Evolutionary conservation across 2,329 filamentous ascomycete genomes (phyloP).

Genomic region (Akanthomyces dipterigenus): DNA sequence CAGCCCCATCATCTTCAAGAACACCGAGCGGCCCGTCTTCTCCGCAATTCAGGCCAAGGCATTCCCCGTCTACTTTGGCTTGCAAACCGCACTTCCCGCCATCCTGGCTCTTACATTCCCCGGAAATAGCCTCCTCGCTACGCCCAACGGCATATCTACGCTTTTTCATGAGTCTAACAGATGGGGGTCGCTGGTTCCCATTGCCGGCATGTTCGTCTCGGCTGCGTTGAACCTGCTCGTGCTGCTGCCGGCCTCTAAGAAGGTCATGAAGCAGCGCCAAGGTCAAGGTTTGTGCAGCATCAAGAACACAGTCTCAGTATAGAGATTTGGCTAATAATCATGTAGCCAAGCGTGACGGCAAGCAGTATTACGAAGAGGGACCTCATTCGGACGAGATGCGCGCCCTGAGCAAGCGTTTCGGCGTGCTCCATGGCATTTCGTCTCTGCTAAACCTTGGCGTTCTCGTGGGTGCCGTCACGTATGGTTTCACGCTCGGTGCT

Average conservation of each 20-base stretch:
- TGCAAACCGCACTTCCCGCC: constrained; percentile 71
- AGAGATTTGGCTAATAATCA: neutral
- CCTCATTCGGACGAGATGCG: constrained; percentile 83
- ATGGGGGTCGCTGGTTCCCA: constrained; percentile 58
- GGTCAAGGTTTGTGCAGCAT: constrained; percentile 58
- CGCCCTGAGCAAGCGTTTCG: constrained; percentile 71
- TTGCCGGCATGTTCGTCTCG: constrained; percentile 63
- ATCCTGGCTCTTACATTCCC: constrained; percentile 76
- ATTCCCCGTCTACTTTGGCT: constrained; percentile 82
- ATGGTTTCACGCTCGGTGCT: constrained; percentile 68
- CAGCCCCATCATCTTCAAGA: constrained; percentile 68
- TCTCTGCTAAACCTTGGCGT: constrained; percentile 70
- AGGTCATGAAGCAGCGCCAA: constrained; percentile 67
- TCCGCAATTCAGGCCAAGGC: constrained; percentile 69
- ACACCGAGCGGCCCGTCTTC: constrained; percentile 74
- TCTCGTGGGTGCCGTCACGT: constrained; percentile 63
- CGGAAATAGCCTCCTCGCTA: constrained; percentile 44
- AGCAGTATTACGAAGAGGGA: constrained; percentile 71
- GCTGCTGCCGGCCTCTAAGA: constrained; percentile 68
- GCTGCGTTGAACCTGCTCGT: constrained; percentile 64
- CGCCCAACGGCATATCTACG: constrained; percentile 43
- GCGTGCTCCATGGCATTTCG: constrained; percentile 72
- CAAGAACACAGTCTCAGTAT: constrained; percentile 6
- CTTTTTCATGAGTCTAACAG: constrained; percentile 55
- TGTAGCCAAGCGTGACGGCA: constrained; percentile 77